These are phyloP conservation scores for Ascochyta viciae-villosae DNA, from an alignment of 2,329 filamentous ascomycete genomes.

Conservation along the genomic window DNA sequence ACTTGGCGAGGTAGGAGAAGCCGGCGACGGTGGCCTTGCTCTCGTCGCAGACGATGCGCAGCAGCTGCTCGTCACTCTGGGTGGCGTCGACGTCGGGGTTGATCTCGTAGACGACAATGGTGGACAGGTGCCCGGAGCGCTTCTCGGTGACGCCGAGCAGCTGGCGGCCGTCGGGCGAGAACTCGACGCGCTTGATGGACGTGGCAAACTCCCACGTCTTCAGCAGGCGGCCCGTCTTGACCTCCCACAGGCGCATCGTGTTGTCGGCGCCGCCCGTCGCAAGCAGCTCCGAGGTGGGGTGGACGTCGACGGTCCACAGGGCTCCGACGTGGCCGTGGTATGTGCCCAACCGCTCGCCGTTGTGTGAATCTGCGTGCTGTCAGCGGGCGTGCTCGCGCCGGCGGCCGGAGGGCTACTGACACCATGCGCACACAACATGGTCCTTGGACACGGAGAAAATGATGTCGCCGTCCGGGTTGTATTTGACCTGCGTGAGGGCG, in stretches of 20 bases:
- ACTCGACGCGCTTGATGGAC: constrained; percentile 96
- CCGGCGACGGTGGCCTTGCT: constrained; percentile 97
- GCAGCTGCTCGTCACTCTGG: constrained; percentile 80
- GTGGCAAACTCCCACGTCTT: constrained; percentile 99
- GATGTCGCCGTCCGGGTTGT: constrained; percentile 85
- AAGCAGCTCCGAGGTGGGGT: constrained; percentile 88
- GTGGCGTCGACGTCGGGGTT: constrained; percentile 80
- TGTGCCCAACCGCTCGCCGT: constrained; percentile 92
- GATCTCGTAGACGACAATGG: constrained; percentile 92
- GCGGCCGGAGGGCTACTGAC: constrained; percentile 30
- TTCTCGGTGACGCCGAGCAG: constrained; percentile 96
- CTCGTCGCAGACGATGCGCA: constrained; percentile 87
- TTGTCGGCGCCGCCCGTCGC: constrained; percentile 97
- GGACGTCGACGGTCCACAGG: constrained; percentile 97
- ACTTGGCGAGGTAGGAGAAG: constrained; percentile 93
- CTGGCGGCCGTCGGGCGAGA: constrained; percentile 90
- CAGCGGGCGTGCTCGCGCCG: constrained; percentile 23
- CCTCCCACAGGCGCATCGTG: constrained; percentile 96
- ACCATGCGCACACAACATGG: constrained; percentile 97
- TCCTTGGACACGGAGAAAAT: constrained; percentile 97
- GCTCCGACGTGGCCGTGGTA: constrained; percentile 97
- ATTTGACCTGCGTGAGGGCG: constrained; percentile 93
- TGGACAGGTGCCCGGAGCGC: constrained; percentile 94
- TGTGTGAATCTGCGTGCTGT: constrained; percentile 70
- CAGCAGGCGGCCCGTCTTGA: constrained; percentile 88